Base-by-base conservation (phyloP, 129 eudicot species). In the Solidago caesia region DNA sequence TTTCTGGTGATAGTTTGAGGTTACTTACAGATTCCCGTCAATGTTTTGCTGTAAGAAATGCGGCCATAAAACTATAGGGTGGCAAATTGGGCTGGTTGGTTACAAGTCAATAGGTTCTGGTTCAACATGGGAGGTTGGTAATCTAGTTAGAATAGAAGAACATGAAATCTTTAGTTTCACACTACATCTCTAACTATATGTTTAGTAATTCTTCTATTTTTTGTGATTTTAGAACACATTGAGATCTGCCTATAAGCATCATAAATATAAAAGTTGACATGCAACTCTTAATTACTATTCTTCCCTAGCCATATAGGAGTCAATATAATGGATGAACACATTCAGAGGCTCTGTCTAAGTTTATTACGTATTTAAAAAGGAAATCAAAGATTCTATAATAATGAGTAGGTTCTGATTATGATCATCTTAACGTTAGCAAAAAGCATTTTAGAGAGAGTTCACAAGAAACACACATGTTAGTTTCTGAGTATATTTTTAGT, bases 181-280 rank as follows among this genome's bases (percentile, higher is more conserved):
- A 21, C 21, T 21, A 21, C 21, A 21, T 21, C 21, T 21, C 0
- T 21, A 21, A 21, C 21, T 0, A 21, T 21, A 0, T 21, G 21
- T 21, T 21, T 21, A 21, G 21, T 21, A 21, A 21, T 21, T 21
- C 21, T 21, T 21, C 16, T 52, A 4, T 12, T 52, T 52, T 52
- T 6, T 60, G 43, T 26, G 26, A 60, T 60, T 10, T 26, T 13
- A 15, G 0, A 21, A 60, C 6, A 8, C 9, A 6, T 2, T 8
- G 42, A 60, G 43, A 68, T 68, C 25, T 68, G 57, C 21, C 27
- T 68, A 47, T 69, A n/a, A 49, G 47, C 16, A 68, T 68, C 13
- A 49, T 39, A 11, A 48, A 44, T 12, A 70, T 67, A 15, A 12
- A 46, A 33, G 33, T 33, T 51, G 26, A 33, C 14, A 52, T 27